Percentiles rank a stretch among this genome's conserved stretches.
These are phyloP conservation scores for Ascochyta lentis DNA, from an alignment of 2,329 filamentous ascomycete species.

Conservation along the genomic window DNA sequence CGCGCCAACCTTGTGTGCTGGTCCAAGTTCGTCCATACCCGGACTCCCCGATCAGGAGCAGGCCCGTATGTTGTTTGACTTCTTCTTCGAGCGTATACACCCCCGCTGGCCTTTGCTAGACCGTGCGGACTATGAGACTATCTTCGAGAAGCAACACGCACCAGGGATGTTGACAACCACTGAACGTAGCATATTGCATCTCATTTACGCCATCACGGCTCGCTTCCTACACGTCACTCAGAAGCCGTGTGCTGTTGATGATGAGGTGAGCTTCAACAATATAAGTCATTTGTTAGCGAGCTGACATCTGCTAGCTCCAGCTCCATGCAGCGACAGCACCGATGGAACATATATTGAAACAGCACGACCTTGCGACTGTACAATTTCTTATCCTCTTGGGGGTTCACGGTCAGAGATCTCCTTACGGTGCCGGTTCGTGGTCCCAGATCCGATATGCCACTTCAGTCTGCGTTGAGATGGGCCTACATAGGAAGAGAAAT, in stretches of 20 bases:
- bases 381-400: slow-evolving; percentile 36
- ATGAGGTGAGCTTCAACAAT: slow-evolving; percentile 18
- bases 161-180: slow-evolving; percentile 27
- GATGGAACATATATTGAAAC: slow-evolving; percentile 34
- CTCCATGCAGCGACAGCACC: slow-evolving; percentile 31
- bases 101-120: slow-evolving; percentile 37
- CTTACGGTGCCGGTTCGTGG: slow-evolving; percentile 38
- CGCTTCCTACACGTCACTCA: slow-evolving; percentile 36
- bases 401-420: slow-evolving; percentile 35
- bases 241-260: slow-evolving; percentile 33
- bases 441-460: slow-evolving; percentile 37
- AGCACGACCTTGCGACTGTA: slow-evolving; percentile 34
- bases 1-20: not conserved
- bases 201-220: slow-evolving; percentile 38
- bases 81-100: slow-evolving; percentile 37
- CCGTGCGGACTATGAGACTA: slow-evolving; percentile 28
- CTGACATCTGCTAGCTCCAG: slow-evolving; percentile 20
- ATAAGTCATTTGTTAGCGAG: not conserved
- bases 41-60: slow-evolving; percentile 23
- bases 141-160: slow-evolving; percentile 30
- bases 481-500: slow-evolving; percentile 36
- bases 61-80: slow-evolving; percentile 30
- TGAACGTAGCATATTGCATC: slow-evolving; percentile 31
- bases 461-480: slow-evolving; percentile 37
- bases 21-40: not conserved